Percentiles rank a stretch among this genome's conserved stretches.
Evolutionary conservation across 768 basidiomycete species (phyloP).

Genomic region (Tylopilus cervinicoccineus): DNA sequence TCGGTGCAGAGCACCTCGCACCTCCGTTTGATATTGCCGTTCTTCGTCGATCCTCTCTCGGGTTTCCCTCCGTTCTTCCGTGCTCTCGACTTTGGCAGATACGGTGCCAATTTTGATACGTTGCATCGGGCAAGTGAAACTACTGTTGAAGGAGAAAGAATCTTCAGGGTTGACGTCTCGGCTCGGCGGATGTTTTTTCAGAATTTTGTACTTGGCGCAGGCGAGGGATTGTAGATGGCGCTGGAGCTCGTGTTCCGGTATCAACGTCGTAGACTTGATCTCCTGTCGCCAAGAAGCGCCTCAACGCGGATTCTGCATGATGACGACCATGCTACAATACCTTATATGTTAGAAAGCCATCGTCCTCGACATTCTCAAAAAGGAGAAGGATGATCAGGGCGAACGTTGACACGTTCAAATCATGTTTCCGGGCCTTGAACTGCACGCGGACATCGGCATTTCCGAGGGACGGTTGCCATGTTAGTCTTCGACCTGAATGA

Average conservation of each 20-base stretch:
- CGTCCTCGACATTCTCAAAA: constrained; percentile 70
- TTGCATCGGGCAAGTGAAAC: constrained; percentile 77
- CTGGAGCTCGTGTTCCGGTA: constrained; percentile 74
- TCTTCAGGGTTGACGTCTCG: constrained; percentile 76
- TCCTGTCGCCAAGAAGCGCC: constrained; percentile 51
- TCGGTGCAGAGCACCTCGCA: constrained; percentile 29
- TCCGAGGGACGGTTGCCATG: constrained; percentile 89
- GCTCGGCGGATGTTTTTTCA: constrained; percentile 87
- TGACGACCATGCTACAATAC: constrained; percentile 39
- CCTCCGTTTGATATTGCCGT: constrained; percentile 85
- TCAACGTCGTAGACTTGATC: constrained; percentile 69
- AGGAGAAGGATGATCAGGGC: constrained; percentile 83
- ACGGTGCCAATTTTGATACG: constrained; percentile 93
- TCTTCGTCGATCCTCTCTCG: constrained; percentile 89
- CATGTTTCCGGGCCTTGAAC: constrained; percentile 80
- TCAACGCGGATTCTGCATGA: background rate
- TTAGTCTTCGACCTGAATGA: constrained; percentile 86
- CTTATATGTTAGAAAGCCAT: constrained; percentile 70
- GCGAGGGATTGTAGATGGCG: constrained; percentile 96
- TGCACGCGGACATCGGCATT: constrained; percentile 82
- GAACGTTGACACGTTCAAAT: constrained; percentile 89
- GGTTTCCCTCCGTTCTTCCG: constrained; percentile 87
- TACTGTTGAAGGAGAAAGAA: constrained; percentile 83
- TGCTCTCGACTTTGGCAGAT: constrained; percentile 81
- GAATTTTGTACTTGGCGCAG: constrained; percentile 88